A percentile compares a stretch with the other conserved stretches of the same genome.
Evolutionary conservation across 257 asterid species (phyloP).

Genomic region (Solanum sitiens): DNA sequence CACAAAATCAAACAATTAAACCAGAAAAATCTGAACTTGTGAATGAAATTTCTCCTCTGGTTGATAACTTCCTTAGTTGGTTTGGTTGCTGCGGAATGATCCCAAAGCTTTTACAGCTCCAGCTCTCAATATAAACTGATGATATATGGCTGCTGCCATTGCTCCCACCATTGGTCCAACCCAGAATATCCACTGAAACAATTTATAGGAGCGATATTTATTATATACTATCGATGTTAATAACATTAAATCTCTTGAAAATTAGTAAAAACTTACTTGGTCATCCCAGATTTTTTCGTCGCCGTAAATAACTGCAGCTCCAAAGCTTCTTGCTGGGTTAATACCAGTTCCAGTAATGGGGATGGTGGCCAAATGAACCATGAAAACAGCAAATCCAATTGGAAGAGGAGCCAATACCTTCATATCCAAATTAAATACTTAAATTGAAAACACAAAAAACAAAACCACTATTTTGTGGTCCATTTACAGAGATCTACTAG

Average conservation of each 20-base stretch:
- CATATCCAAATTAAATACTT: neutral
- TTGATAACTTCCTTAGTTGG: neutral
- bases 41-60: neutral
- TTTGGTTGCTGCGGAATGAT: neutral
- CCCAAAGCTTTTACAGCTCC: neutral
- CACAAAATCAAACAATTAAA: neutral
- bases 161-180: slow-evolving; percentile 5
- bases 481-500: neutral
- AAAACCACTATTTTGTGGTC: neutral
- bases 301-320: neutral
- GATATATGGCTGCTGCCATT: neutral
- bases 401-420: neutral
- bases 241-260: neutral
- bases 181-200: slow-evolving; percentile 4
- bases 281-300: neutral
- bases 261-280: neutral
- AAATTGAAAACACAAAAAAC: no score
- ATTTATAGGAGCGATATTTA: neutral
- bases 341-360: neutral
- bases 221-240: neutral
- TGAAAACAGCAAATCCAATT: neutral
- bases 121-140: slow-evolving; percentile 3
- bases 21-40: neutral
- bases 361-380: neutral
- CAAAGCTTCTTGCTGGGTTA: neutral